Percentiles rank a stretch among this genome's conserved stretches.
Conservation (phyloP, 257 asterid species). For the Scutellaria baicalensis region DNA sequence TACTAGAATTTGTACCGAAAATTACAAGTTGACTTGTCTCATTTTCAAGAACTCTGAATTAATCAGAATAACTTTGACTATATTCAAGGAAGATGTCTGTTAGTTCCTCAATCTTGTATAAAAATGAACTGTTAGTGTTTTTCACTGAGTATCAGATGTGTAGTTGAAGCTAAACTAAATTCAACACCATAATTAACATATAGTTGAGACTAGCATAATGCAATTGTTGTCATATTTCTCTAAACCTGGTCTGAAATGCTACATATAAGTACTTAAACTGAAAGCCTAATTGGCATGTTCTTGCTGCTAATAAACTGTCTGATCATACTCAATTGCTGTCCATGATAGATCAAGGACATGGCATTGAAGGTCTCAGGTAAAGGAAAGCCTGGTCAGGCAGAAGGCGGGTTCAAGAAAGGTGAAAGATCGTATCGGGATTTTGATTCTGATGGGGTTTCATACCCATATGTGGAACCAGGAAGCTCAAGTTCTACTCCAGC, state of each 20-base stretch:
- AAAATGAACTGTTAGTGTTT: background rate
- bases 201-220: no score
- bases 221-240: background rate
- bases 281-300: no score
- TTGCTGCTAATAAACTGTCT: background rate
- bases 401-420: conserved; percentile 47
- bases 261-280: no score
- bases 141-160: no score
- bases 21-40: background rate
- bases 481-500: conserved; percentile 80
- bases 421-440: conserved; percentile 55
- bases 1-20: background rate
- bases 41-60: background rate
- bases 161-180: background rate
- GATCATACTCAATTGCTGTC: background rate
- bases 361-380: conserved; percentile 89
- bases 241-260: no score
- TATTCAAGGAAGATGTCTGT: background rate
- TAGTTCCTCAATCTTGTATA: background rate
- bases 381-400: conserved; percentile 52
- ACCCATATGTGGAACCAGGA: conserved; percentile 44
- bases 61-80: background rate
- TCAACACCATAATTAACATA: background rate
- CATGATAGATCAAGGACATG: conserved; percentile 77
- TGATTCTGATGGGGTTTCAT: conserved; percentile 66